A percentile compares a stretch with the other conserved stretches of the same genome.
Evolutionary conservation across 176 grass and related monocot species (phyloP).

Genomic region (Avena insularis): DNA sequence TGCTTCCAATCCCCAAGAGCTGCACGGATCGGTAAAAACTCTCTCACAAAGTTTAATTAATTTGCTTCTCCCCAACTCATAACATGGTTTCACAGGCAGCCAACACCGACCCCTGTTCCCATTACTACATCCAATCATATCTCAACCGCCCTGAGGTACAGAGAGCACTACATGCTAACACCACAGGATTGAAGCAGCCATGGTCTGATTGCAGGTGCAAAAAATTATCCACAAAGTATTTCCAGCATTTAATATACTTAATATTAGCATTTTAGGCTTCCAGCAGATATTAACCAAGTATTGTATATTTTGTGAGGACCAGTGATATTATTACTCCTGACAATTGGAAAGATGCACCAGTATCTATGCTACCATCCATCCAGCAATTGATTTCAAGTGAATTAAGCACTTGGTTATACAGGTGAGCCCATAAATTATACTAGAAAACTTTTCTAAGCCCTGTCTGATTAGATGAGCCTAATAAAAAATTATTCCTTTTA

Average conservation of each 20-base stretch:
- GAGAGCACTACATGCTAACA: slow-evolving; percentile 55
- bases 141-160: slow-evolving; percentile 59
- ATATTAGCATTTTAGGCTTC: slow-evolving; percentile 34
- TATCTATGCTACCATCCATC: slow-evolving; percentile 48
- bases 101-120: slow-evolving; percentile 44
- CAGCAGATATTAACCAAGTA: slow-evolving; percentile 6
- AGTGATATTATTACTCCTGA: slow-evolving; percentile 45
- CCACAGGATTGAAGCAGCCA: slow-evolving; percentile 42
- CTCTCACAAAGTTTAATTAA: slow-evolving; percentile 20
- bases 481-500: slow-evolving; percentile 36
- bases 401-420: slow-evolving; percentile 56
- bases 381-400: slow-evolving; percentile 48
- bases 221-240: not conserved
- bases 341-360: slow-evolving; percentile 49
- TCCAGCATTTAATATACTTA: slow-evolving; percentile 30
- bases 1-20: slow-evolving; percentile 33
- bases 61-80: slow-evolving; percentile 28
- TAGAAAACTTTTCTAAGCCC: slow-evolving; percentile 1
- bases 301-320: not conserved
- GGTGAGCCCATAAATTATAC: slow-evolving; percentile 34
- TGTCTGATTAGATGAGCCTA: slow-evolving; percentile 18
- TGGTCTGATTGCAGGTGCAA: slow-evolving; percentile 55
- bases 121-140: slow-evolving; percentile 46
- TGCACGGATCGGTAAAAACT: slow-evolving; percentile 35
- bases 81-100: slow-evolving; percentile 43